Conservation (phyloP, 2,329 filamentous ascomycete genomes). For the Bipolaris cookei region DNA sequence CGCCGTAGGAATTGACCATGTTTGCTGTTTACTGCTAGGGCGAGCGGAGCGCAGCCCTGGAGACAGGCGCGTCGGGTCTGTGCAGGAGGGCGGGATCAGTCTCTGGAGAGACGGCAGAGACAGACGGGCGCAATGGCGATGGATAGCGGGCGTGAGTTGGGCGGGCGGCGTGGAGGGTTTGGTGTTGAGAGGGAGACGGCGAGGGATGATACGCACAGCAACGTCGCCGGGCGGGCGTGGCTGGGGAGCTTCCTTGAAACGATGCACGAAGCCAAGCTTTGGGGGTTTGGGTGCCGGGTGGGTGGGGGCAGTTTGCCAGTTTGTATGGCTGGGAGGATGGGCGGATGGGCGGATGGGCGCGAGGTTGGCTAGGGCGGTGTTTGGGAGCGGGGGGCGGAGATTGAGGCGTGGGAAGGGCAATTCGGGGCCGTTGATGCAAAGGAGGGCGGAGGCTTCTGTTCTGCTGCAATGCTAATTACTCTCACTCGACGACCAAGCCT, state of each 20-base stretch:
- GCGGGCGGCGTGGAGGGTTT: conserved; percentile 15
- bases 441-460: no score
- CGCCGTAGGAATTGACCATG: conserved; percentile 46
- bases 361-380: no score
- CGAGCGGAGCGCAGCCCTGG: conserved; percentile 36
- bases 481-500: conserved; percentile 6
- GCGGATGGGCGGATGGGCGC: no score
- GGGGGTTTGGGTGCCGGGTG: conserved; percentile 21
- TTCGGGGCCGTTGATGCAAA: no score
- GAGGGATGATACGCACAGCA: conserved; percentile 31
- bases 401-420: not conserved
- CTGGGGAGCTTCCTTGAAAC: conserved; percentile 27
- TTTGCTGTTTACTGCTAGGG: conserved; percentile 22
- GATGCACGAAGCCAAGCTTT: conserved; percentile 27
- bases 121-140: conserved; percentile 17
- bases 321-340: conserved; percentile 13
- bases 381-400: not conserved
- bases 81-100: not conserved
- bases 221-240: conserved; percentile 22
- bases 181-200: not conserved
- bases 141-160: conserved; percentile 13
- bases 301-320: conserved; percentile 9
- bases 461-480: no score
- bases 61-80: conserved; percentile 15
- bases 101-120: not conserved